Evolutionary conservation across 2,329 filamentous ascomycete genomes (phyloP).

Genomic region (Ceratocystis ficicola): DNA sequence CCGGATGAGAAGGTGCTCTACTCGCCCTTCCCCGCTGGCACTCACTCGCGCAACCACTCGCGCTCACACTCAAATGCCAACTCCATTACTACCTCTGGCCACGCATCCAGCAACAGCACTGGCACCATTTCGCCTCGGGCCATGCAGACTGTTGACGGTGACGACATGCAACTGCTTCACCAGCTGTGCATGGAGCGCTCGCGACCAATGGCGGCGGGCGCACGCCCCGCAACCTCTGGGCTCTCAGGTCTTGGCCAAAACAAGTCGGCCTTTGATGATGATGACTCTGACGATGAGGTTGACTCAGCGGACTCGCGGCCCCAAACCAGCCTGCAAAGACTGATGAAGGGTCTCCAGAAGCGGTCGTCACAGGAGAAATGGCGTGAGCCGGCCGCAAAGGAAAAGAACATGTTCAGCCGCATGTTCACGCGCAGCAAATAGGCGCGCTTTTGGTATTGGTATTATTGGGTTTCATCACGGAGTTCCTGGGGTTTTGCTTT

Average conservation of each 20-base stretch:
- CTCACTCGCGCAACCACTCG: conserved; percentile 14
- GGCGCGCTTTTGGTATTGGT: neutral
- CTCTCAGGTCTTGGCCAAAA: conserved; percentile 13
- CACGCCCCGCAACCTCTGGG: neutral
- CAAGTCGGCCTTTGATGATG: conserved; percentile 20
- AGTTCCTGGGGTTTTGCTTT: conserved; percentile 14
- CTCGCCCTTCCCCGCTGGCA: conserved; percentile 17
- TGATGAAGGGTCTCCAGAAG: conserved; percentile 22
- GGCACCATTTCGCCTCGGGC: conserved; percentile 3
- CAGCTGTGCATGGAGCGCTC: conserved; percentile 18
- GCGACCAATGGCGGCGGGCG: neutral
- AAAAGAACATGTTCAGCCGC: conserved; percentile 23
- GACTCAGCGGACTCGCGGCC: neutral
- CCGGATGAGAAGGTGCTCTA: conserved; percentile 18
- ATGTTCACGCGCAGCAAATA: conserved; percentile 23
- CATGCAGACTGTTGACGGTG: conserved; percentile 11
- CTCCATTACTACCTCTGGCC: neutral
- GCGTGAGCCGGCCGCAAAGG: conserved; percentile 16
- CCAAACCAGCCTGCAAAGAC: conserved; percentile 14
- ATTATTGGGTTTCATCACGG: neutral
- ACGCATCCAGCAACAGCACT: neutral
- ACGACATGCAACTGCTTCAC: conserved; percentile 19
- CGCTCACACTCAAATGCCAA: conserved; percentile 12
- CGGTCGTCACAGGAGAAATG: conserved; percentile 20
- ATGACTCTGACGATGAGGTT: conserved; percentile 17